These are phyloP conservation scores for Barnettozyma populi DNA, from an alignment of 805 yeast species.

Conservation along the genomic window DNA sequence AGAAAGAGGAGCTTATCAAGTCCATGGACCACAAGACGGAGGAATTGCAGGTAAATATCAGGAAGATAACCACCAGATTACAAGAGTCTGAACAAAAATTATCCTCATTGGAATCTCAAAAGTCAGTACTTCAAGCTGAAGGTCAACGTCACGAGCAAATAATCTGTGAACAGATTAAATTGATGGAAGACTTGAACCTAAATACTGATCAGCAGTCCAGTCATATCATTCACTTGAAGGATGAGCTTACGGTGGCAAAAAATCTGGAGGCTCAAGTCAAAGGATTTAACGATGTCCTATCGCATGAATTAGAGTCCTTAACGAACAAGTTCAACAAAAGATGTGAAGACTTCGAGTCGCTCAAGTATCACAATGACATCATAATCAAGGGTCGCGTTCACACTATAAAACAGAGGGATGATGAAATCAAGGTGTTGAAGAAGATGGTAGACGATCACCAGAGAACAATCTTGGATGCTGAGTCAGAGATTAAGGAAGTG, in stretches of 20 bases:
- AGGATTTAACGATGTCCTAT: not conserved
- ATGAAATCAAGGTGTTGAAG: slow-evolving; percentile 14
- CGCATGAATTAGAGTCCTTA: slow-evolving; percentile 1
- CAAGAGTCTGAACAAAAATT: not conserved
- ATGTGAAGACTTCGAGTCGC: slow-evolving; percentile 6
- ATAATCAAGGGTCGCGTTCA: not conserved
- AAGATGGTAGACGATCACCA: not conserved
- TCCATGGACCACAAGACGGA: not conserved
- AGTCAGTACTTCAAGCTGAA: not conserved
- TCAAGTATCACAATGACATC: slow-evolving; percentile 1
- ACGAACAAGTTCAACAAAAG: slow-evolving; percentile 1
- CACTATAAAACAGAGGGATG: slow-evolving; percentile 11
- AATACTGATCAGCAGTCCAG: slow-evolving; percentile 2
- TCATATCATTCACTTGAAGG: not conserved
- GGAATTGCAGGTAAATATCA: not conserved
- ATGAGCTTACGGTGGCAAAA: not conserved
- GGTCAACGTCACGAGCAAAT: not conserved
- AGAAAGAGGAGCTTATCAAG: not conserved
- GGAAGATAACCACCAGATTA: not conserved
- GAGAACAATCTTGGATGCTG: not conserved
- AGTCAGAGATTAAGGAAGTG: slow-evolving; percentile 7
- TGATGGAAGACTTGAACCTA: slow-evolving; percentile 1
- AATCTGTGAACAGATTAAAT: slow-evolving; percentile 1
- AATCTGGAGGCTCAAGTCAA: not conserved
- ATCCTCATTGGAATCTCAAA: not conserved